Base-by-base conservation (phyloP, 1,284 basidiomycete species). In the Cutaneotrichosporon arboriforme region DNA sequence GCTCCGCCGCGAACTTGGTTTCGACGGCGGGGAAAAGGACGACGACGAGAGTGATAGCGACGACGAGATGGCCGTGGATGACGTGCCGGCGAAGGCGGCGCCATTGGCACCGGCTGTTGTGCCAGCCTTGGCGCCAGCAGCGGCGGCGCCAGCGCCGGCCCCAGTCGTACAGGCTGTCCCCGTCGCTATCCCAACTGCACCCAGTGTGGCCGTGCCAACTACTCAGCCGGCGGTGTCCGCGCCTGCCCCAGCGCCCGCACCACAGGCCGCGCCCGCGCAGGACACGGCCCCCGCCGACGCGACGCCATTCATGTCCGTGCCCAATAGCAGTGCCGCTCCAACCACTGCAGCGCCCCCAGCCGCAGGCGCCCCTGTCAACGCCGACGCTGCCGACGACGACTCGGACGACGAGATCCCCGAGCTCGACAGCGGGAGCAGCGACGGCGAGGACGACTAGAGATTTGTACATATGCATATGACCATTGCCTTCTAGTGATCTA, bases 351-450 rank as follows among this genome's bases (percentile, higher is more conserved):
- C 45, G 35, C 17, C 35, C 5, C 20, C 35, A n/a, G 22, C 33
- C n/a, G 36, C 35, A n/a, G 22, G 22, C n/a, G 36, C 37, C 22
- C 21, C 31, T 4, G n/a, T 22, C 14, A 15, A 34, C 10, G 18
- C 41, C n/a, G 39, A 38, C 4, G 31, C 47, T 7, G 47, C 38
- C 7, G 50, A 9, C 4, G 57, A 50, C 17, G 51, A 59, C 23
- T 79, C 80, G 40, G 79, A 81, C 7, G 79, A 80, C 58, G 74
- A 74, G 22, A 78, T 84, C 62, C 83, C 84, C 12, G 71, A 79
- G 60, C 70, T 80, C 43, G 76, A 73, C 54, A 68, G 66, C 57
- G 70, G 67, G 22, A 65, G 62, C 45, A 64, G 63, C 51, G 67
- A 66, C 49, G 26, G 26, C 26, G 61, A 59, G 34, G 63, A 61